Percentiles rank a stretch among this genome's conserved stretches.
These are phyloP conservation scores for Yarrowia bubula DNA, from an alignment of 805 yeast genomes.

Conservation along the genomic window DNA sequence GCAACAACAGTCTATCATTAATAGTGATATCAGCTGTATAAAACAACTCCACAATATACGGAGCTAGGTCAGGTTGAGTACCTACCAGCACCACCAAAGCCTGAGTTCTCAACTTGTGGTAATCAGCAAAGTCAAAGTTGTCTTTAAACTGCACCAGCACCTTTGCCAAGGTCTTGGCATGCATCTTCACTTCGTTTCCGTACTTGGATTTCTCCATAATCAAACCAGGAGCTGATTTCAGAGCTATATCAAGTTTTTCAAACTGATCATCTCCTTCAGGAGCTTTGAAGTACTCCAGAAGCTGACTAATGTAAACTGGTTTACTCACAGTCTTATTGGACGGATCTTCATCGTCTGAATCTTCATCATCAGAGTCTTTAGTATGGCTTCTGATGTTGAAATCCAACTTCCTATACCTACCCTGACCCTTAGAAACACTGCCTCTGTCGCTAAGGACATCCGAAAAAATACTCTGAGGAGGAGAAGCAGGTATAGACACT, in stretches of 20 bases:
- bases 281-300: conserved; percentile 54
- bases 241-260: conserved; percentile 51
- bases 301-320: conserved; percentile 73
- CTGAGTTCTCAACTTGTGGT: conserved; percentile 64
- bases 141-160: conserved; percentile 55
- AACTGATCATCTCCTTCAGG: conserved; percentile 46
- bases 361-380: conserved; percentile 45
- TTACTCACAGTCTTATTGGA: conserved; percentile 43
- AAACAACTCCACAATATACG: conserved; percentile 46
- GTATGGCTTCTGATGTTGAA: conserved; percentile 34
- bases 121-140: conserved; percentile 53
- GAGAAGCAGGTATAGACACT: background rate
- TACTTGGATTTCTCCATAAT: conserved; percentile 61
- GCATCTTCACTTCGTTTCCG: conserved; percentile 59
- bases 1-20: conserved; percentile 67
- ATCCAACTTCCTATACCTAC: conserved; percentile 26
- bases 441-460: background rate
- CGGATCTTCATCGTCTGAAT: conserved; percentile 38
- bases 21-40: conserved; percentile 75
- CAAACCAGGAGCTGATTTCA: conserved; percentile 54
- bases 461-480: background rate
- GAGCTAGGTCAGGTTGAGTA: conserved; percentile 47
- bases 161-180: conserved; percentile 54
- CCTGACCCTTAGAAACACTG: background rate
- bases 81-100: conserved; percentile 64